Evolutionary conservation across 805 yeast species (phyloP), one percentile per base, ranked within the genome.

Genomic region (Metschnikowia amazonensis): DNA sequence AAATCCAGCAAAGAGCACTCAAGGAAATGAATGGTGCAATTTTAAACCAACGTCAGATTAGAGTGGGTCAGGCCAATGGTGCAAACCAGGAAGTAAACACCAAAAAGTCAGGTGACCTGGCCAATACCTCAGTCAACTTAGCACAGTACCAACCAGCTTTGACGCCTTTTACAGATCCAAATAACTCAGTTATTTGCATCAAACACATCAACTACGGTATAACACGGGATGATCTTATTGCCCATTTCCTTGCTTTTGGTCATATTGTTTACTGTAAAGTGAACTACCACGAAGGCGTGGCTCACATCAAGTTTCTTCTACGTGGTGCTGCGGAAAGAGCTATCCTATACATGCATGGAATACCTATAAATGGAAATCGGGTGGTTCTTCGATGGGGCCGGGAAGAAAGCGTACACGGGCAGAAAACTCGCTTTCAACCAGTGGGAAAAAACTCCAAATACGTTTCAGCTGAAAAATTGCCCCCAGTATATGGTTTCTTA

Each of bases 21-120:
- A 59, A 73, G 18, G 95, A 86, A 59, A 86, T 89, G 95, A 90
- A 86, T 64, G 95, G 96, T 3, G 74, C 74, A 16, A 69, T 79
- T 32, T 65, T 89, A 36, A 82, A 84, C 45, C 84, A 86, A 14
- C 73, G 90, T 53, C 84, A 95, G 5, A 84, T 89, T 42, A 72
- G 94, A 50, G 86, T 89, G n/a, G 79, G 77, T 5, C 56, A 60
- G 14, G 78, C 79, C 23, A 65, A 69, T 30, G 70, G 76, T 14
- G 34, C 49, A 20, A 27, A 32, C 4, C 48, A 35, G 42, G 49
- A 47, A 5, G 13, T 44, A 3, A 23, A 35, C 10, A 2, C 34
- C 9, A 49, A 43, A 32, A 49, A 43, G 24, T 16, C 42, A 2
- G 43, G 30, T 9, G 46, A 32, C 9, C 13, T 32, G 7, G 35